These are phyloP conservation scores for Albifimbria verrucaria DNA, from an alignment of 2,329 filamentous ascomycete genomes.

Conservation along the genomic window DNA sequence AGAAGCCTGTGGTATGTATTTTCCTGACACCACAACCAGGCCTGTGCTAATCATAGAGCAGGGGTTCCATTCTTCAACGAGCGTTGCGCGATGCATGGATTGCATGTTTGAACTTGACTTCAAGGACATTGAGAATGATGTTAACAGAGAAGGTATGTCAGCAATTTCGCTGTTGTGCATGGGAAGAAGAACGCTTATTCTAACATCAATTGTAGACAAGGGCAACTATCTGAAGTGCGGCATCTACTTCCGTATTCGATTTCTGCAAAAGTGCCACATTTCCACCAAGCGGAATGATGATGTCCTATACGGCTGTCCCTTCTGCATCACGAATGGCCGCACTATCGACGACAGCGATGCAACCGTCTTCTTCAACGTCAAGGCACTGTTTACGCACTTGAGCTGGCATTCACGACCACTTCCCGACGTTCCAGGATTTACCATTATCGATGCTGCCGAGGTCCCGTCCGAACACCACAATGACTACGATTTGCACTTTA, in stretches of 20 bases:
- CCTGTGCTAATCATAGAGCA: constrained; percentile 14
- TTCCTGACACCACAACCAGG: background rate
- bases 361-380: constrained; percentile 53
- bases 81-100: constrained; percentile 48
- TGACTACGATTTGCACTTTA: constrained; percentile 53
- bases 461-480: constrained; percentile 38
- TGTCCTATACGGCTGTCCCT: constrained; percentile 51
- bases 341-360: constrained; percentile 52
- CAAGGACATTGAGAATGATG: constrained; percentile 48
- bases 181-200: constrained; percentile 6
- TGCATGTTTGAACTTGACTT: constrained; percentile 55
- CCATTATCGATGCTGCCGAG: constrained; percentile 41
- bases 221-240: constrained; percentile 44
- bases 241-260: constrained; percentile 49
- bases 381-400: constrained; percentile 50
- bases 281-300: constrained; percentile 48
- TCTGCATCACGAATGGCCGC: constrained; percentile 48
- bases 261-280: constrained; percentile 55
- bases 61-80: constrained; percentile 38
- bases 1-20: constrained; percentile 39
- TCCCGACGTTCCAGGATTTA: constrained; percentile 45
- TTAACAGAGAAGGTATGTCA: constrained; percentile 46
- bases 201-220: constrained; percentile 27
- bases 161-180: constrained; percentile 10
- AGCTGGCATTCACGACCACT: constrained; percentile 52